Base-by-base conservation (phyloP, 2,329 filamentous ascomycete species). In the Daldinia sp. region DNA sequence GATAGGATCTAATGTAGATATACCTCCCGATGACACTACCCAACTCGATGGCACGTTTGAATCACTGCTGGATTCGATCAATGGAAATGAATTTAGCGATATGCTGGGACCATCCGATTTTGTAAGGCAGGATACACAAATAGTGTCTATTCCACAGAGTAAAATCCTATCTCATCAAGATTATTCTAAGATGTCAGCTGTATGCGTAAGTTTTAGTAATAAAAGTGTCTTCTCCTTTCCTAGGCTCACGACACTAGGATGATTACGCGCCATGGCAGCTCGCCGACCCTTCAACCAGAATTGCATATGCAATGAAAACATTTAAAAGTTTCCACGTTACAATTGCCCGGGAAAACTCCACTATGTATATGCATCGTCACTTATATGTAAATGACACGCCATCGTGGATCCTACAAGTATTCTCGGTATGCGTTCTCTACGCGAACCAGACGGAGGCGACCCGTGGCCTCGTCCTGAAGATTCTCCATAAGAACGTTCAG, bases 301-400 rank as follows among this genome's bases (percentile, higher is more conserved):
- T 82, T 37, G 79, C 80, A 60, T 79, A 76, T 69, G 74, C 78
- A n/a, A 70, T 83, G 57, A 64, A 74, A 23, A 56, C 68, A 13
- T 56, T 83, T 6, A 79, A 75, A 71, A 74, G 5, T 26, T 68
- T 83, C 48, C 81, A 79, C 72, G 55, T 67, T 18, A 58, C 55
- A 50, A 54, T 83, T 81, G 77, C 81, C 13, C 75, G 73, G 33
- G 78, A 79, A 4, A 79, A 78, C 64, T 72, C 78, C 6, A 77
- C 82, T 20, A 79, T 82, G 35, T 85, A 82, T 70, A 76, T 85
- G 60, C 83, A 85, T 71, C 76, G 78, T 39, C 77, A 79, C 9
- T 78, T 85, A 18, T 84, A 85, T 76, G 74, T 78, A 51, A 70
- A 75, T 65, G 67, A 78, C 18, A 78, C 82, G 20, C 82, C 83